These are phyloP conservation scores for Bryum argenteum DNA, from an alignment of 225 moss, liverwort and hornwort species.

Conservation along the genomic window DNA sequence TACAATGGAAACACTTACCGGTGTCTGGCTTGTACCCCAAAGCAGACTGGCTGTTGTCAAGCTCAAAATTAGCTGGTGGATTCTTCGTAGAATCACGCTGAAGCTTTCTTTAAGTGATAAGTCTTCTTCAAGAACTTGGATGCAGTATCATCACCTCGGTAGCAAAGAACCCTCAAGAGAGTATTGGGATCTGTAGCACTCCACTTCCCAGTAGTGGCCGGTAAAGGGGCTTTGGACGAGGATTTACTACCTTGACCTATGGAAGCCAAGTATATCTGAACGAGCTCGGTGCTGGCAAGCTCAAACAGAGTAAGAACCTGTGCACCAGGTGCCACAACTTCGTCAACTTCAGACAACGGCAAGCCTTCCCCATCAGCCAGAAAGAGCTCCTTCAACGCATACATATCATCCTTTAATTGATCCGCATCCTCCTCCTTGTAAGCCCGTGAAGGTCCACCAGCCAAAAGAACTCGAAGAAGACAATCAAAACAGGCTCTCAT, in stretches of 20 bases:
- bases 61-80: slow-evolving; percentile 24
- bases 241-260: slow-evolving; percentile 58
- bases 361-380: slow-evolving; percentile 92
- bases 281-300: slow-evolving; percentile 64
- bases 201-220: slow-evolving; percentile 90
- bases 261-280: slow-evolving; percentile 58
- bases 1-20: slow-evolving; percentile 20
- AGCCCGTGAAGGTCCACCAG: slow-evolving; percentile 86
- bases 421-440: slow-evolving; percentile 66
- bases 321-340: slow-evolving; percentile 54
- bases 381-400: slow-evolving; percentile 82
- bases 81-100: slow-evolving; percentile 32
- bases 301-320: slow-evolving; percentile 78
- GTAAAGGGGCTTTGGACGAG: slow-evolving; percentile 55
- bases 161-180: slow-evolving; percentile 80
- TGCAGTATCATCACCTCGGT: slow-evolving; percentile 73
- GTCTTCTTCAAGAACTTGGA: slow-evolving; percentile 81
- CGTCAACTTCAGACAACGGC: slow-evolving; percentile 64
- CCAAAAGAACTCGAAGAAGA: slow-evolving; percentile 79
- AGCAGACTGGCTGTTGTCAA: slow-evolving; percentile 9
- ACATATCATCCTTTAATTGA: slow-evolving; percentile 79
- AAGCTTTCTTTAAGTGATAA: slow-evolving; percentile 75
- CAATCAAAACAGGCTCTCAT: slow-evolving; percentile 94
- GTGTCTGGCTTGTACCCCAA: slow-evolving; percentile 18
- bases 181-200: slow-evolving; percentile 87